Percentiles rank a stretch among this genome's conserved stretches.
Conservation (phyloP, 441 rosid genomes). For the Jatropha multifida region DNA sequence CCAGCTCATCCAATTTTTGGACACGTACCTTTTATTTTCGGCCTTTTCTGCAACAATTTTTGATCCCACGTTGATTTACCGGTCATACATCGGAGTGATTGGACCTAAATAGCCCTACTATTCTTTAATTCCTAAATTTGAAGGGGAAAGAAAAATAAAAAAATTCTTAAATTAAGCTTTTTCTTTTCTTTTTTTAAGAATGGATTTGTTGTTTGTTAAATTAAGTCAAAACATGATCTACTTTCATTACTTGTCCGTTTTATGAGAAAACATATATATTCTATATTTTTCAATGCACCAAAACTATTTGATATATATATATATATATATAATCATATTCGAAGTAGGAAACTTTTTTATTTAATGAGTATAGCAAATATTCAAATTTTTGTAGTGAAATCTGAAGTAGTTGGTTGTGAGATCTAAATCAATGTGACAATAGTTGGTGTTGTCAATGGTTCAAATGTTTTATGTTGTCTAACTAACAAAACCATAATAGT, state of each 20-base stretch:
- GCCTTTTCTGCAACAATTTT: constrained; percentile 3
- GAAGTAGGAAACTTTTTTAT: too few species aligned
- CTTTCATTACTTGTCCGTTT: too few species aligned
- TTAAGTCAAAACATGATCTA: too few species aligned
- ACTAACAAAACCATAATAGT: too few species aligned
- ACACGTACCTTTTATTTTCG: constrained; percentile 13
- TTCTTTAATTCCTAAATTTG: not conserved
- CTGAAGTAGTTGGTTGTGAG: not conserved
- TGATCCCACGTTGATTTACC: not conserved
- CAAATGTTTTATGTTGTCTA: too few species aligned
- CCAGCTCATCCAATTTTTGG: constrained; percentile 20
- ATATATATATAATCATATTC: too few species aligned
- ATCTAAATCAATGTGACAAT: not conserved
- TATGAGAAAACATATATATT: too few species aligned
- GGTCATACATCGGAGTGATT: not conserved
- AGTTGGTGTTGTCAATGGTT: not conserved
- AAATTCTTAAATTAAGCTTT: not conserved
- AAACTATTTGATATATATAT: too few species aligned
- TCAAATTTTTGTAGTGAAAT: not conserved
- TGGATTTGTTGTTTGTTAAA: not conserved
- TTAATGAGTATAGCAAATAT: not conserved
- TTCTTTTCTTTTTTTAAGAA: too few species aligned
- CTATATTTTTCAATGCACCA: too few species aligned
- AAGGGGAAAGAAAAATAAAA: not conserved
- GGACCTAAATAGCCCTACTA: not conserved